Base-by-base conservation (phyloP, 352 stramenopile genomes). In the Phytophthora pseudosyringae region DNA sequence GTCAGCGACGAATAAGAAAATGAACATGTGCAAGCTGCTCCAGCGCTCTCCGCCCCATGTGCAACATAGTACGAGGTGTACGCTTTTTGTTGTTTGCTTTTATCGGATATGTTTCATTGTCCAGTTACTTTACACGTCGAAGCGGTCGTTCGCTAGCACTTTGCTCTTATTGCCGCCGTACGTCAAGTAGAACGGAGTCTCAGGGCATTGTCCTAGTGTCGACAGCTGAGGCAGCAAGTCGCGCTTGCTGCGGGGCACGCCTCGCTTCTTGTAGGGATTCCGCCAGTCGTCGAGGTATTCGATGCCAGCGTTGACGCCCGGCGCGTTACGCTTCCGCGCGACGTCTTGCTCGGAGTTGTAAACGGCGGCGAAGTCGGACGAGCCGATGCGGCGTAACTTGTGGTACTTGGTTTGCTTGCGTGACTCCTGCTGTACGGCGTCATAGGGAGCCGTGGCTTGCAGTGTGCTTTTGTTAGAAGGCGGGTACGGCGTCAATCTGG, bases 241-340 rank as follows among this genome's bases (percentile, higher is more conserved):
- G n/a, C 71, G 58, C 46, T 80, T 86, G 10, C 41, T 66, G 11
- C 75, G 72, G 15, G 78, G 78, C 9, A 90, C 65, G 4, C 81
- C 81, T 18, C 81, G 79, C 56, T 86, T 87, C 43, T 81, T 89
- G 81, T 85, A 90, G 3, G 83, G 81, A 60, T 90, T 89, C n/a
- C 78, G 71, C 66, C 79, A 83, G 25, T 80, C 75, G 53, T 90
- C 72, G 10, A 90, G 48, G 50, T 90, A 91, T 26, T 85, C 70
- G 35, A 81, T 56, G 5, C 75, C 79, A 13, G 80, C 65, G 54
- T 89, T 89, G 38, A 91, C 78, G 1, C 77, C 74, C 11, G 78
- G 73, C 10, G 66, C 56, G 16, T 85, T 80, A 3, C 78, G 56
- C 44, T 84, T 77, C 18, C 58, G 66, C 4, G 65, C 48, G 0